A percentile compares a stretch with the other conserved stretches of the same genome.
These are phyloP conservation scores for Calendula officinalis DNA, from an alignment of 129 eudicot genomes.

Conservation along the genomic window DNA sequence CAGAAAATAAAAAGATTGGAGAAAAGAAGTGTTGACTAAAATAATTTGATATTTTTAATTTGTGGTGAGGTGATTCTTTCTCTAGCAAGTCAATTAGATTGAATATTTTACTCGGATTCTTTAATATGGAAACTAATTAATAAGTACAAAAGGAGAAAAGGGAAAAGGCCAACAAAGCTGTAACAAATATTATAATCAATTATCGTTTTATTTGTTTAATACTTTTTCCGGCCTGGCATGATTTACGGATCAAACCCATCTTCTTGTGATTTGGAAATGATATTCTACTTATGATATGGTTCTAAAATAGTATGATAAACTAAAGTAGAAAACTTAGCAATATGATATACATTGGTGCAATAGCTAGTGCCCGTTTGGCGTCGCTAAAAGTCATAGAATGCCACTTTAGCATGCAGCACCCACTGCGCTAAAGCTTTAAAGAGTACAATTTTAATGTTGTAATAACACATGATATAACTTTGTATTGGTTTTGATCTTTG, in stretches of 20 bases:
- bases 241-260: constrained; percentile 32
- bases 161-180: constrained; percentile 20
- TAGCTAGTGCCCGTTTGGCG: too few relatives aligned
- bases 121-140: background rate
- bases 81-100: constrained; percentile 24
- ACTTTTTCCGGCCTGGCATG: constrained; percentile 20
- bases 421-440: too few relatives aligned
- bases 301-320: background rate
- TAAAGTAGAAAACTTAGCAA: background rate
- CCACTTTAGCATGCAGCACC: too few relatives aligned
- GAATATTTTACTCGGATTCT: constrained; percentile 5
- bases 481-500: too few relatives aligned
- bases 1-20: background rate
- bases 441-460: too few relatives aligned
- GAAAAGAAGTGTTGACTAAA: constrained; percentile 22
- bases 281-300: background rate
- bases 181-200: constrained; percentile 13
- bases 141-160: background rate
- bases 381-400: too few relatives aligned
- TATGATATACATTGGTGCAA: too few relatives aligned
- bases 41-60: background rate
- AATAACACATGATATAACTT: too few relatives aligned
- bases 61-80: constrained; percentile 1
- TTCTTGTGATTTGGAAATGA: constrained; percentile 5
- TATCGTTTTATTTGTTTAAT: background rate